Evolutionary conservation across 371 early-diverging fungal genomes (phyloP), one percentile per base, ranked within the genome.

Genomic region (Saksenaea oblongispora): DNA sequence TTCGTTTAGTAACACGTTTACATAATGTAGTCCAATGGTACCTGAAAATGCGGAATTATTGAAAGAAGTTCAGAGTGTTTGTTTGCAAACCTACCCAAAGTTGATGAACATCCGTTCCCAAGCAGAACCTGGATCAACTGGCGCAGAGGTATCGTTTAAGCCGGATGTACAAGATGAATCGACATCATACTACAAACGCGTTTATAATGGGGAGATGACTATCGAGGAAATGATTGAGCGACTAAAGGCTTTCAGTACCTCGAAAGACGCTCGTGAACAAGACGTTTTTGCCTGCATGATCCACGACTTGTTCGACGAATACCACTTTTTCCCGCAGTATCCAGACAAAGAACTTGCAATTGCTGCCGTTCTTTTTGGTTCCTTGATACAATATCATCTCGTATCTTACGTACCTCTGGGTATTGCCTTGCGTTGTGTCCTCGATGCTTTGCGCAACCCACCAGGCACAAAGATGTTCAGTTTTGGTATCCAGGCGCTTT

Each of bases 311-410:
- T 89, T 98, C 70, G 98, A 98, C 63, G 98, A 98, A 72, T 96
- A 93, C 74, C 87, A 90, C 41, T 97, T 94, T 69, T 96, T 98
- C 62, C 82, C 91, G 8, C 90, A 93, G 67, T 98, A 97, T 72
- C 98, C 98, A 1, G 96, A 95, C 42, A 91, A 91, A 66, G 93
- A 96, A 71, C 82, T 98, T n/a, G 75, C 87, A 2, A 87, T 95
- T 27, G 96, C 98, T 0, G 91, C 91, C 58, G 84, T 87, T 26
- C 81, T 98, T 35, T 95, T 98, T 74, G 98, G 98, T 5, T 78
- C 87, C 3, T 69, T 98, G 62, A 89, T 98, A 22, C 94, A 94
- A 63, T 84, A 91, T 61, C 93, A 92, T 35, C 75, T 97, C 34
- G 88, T 96, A 13, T 83, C 91, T 0, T 86, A 87, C 34, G 79